Percentiles rank a stretch among this genome's conserved stretches.
Evolutionary conservation across 2,329 filamentous ascomycete species (phyloP).

Genomic region (Ceratocystis ficicola): DNA sequence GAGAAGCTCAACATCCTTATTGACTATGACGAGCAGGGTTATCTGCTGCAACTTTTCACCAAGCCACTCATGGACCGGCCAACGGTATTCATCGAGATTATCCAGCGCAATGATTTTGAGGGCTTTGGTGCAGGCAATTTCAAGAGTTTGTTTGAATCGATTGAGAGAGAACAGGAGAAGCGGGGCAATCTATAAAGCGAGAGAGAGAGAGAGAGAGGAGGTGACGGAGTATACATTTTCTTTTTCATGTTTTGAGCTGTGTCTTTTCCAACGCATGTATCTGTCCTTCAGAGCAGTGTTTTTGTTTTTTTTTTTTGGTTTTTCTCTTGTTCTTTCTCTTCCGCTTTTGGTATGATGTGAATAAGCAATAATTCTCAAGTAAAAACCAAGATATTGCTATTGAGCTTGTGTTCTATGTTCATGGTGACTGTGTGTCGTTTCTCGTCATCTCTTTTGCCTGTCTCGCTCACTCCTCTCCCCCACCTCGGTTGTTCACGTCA

Average conservation of each 20-base stretch:
- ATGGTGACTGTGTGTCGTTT: not conserved
- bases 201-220: not conserved
- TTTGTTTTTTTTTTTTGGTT: not conserved
- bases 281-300: not conserved
- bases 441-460: not conserved
- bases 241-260: not conserved
- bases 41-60: conserved; percentile 64
- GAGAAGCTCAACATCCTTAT: conserved; percentile 75
- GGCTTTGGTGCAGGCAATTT: conserved; percentile 95
- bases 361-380: conserved; percentile 5
- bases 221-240: not conserved
- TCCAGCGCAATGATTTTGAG: conserved; percentile 79
- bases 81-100: conserved; percentile 93
- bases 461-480: not conserved
- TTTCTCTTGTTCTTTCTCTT: not conserved
- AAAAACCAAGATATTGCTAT: conserved; percentile 6
- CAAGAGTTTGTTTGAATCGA: conserved; percentile 87
- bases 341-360: not conserved
- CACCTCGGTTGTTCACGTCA: not conserved
- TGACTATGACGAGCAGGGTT: conserved; percentile 88
- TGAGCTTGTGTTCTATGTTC: not conserved
- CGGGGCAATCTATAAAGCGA: conserved; percentile 60
- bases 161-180: conserved; percentile 81
- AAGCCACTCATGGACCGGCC: conserved; percentile 89
- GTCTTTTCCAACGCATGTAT: not conserved